These are phyloP conservation scores for Beauveria pseudobassiana DNA, from an alignment of 2,329 filamentous ascomycete genomes.

Conservation along the genomic window DNA sequence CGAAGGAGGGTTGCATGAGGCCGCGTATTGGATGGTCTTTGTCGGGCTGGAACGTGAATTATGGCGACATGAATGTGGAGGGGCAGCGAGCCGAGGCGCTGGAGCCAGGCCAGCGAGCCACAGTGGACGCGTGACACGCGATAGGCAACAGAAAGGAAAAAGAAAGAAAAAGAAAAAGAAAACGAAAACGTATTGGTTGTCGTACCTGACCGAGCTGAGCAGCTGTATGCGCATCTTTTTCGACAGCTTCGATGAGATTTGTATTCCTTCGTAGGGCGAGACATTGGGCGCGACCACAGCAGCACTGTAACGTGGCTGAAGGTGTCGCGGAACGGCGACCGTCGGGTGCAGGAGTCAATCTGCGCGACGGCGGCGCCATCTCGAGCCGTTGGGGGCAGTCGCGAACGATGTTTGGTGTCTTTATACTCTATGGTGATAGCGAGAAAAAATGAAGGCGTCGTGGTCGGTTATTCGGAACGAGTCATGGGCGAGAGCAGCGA, in stretches of 20 bases:
- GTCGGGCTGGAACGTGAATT: slow-evolving; percentile 4
- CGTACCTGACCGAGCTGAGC: slow-evolving; percentile 88
- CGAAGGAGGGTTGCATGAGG: not conserved
- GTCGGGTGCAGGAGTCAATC: slow-evolving; percentile 15
- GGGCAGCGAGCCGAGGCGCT: not conserved
- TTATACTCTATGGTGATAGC: not conserved
- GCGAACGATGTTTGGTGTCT: not conserved
- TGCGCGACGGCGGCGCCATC: slow-evolving; percentile 8
- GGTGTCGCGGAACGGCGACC: slow-evolving; percentile 8
- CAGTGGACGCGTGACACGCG: slow-evolving; percentile 1
- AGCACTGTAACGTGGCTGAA: slow-evolving; percentile 54
- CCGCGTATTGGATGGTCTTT: not conserved
- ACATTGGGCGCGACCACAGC: slow-evolving; percentile 77
- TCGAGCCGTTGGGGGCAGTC: not conserved
- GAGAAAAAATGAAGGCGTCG: not conserved
- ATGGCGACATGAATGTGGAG: slow-evolving; percentile 5
- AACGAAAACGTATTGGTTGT: slow-evolving; percentile 20
- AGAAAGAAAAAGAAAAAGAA: slow-evolving; percentile 11
- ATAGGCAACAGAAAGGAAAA: slow-evolving; percentile 5
- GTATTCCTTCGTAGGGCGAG: slow-evolving; percentile 75
- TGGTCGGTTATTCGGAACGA: not conserved
- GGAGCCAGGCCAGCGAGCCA: not conserved
- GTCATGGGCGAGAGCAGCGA: not conserved
- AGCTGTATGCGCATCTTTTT: slow-evolving; percentile 80
- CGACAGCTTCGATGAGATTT: slow-evolving; percentile 68